A percentile compares a stretch with the other conserved stretches of the same genome.
Evolutionary conservation across 2,329 filamentous ascomycete genomes (phyloP).

Genomic region (Grosmannia huntii): DNA sequence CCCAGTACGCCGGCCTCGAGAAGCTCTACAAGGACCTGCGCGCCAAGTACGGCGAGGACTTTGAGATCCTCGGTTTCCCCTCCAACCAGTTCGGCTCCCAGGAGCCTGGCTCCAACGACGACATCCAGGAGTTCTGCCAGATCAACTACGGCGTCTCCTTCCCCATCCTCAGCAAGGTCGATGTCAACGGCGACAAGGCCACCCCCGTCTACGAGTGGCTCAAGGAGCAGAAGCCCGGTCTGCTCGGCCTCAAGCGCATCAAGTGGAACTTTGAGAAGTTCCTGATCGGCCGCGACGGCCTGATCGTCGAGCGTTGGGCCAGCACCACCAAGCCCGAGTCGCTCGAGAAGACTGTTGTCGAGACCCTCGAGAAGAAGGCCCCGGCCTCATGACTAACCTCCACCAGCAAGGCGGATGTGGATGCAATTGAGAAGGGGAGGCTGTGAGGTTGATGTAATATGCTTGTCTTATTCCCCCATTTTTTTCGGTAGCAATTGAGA

Average conservation of each 20-base stretch:
- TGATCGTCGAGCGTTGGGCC: constrained; percentile 77
- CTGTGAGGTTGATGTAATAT: background rate
- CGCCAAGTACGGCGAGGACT: constrained; percentile 58
- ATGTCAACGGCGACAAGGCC: constrained; percentile 80
- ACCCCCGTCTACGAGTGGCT: constrained; percentile 70
- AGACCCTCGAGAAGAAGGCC: constrained; percentile 51
- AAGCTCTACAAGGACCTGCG: constrained; percentile 72
- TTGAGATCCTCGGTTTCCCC: constrained; percentile 86
- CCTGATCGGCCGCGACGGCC: constrained; percentile 71
- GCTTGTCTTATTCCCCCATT: background rate
- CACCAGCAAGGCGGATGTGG: background rate
- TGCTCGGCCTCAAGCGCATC: constrained; percentile 78
- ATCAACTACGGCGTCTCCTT: constrained; percentile 90
- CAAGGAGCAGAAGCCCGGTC: constrained; percentile 60
- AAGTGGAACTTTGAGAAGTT: constrained; percentile 99
- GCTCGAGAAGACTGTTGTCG: constrained; percentile 62
- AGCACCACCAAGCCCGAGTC: constrained; percentile 76
- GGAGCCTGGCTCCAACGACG: constrained; percentile 72
- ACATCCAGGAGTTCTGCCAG: constrained; percentile 78
- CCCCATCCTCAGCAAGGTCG: constrained; percentile 80
- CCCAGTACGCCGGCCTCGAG: constrained; percentile 85
- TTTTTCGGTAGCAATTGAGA: background rate
- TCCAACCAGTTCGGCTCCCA: constrained; percentile 96
- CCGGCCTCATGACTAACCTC: constrained; percentile 8
- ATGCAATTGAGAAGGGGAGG: background rate